Evolutionary conservation across 2,329 filamentous ascomycete species (phyloP).

Genomic region (Aureobasidium leucospermi): DNA sequence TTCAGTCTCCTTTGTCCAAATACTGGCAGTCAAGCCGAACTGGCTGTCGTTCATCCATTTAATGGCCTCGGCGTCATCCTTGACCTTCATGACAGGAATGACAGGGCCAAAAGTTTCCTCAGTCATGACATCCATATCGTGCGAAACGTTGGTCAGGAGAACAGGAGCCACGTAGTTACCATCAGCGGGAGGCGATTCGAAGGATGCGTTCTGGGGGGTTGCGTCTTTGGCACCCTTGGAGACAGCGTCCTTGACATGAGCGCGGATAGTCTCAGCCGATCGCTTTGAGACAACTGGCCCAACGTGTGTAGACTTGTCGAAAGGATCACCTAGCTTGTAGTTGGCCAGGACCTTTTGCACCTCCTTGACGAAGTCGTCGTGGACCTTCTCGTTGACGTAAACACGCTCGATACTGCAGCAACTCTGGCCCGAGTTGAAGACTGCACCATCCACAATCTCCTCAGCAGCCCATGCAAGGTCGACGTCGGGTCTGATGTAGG

Average conservation of each 20-base stretch:
- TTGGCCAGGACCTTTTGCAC: conserved; percentile 68
- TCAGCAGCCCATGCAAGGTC: conserved; percentile 86
- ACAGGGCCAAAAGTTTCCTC: conserved; percentile 94
- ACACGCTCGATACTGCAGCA: conserved; percentile 90
- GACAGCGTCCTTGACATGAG: conserved; percentile 75
- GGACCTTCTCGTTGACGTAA: conserved; percentile 78
- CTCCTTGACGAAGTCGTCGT: conserved; percentile 74
- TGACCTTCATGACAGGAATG: conserved; percentile 83
- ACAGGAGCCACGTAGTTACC: conserved; percentile 88
- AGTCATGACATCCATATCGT: conserved; percentile 81
- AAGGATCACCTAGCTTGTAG: conserved; percentile 85
- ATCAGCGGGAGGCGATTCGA: conserved; percentile 61
- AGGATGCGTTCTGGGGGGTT: conserved; percentile 75
- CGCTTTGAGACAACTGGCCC: conserved; percentile 82
- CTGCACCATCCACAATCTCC: conserved; percentile 89
- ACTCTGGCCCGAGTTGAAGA: conserved; percentile 98
- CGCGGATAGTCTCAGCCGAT: conserved; percentile 66
- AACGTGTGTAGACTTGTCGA: conserved; percentile 69
- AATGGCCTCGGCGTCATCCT: conserved; percentile 72
- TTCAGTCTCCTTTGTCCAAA: conserved; percentile 85
- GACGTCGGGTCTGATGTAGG: conserved; percentile 79
- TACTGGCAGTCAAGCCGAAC: conserved; percentile 89
- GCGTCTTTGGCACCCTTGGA: conserved; percentile 75
- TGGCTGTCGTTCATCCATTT: conserved; percentile 89
- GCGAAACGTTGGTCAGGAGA: conserved; percentile 69